Percentiles rank a stretch among this genome's conserved stretches.
Conservation (phyloP, 1,284 basidiomycete species). For the Thecaphora thlaspeos region DNA sequence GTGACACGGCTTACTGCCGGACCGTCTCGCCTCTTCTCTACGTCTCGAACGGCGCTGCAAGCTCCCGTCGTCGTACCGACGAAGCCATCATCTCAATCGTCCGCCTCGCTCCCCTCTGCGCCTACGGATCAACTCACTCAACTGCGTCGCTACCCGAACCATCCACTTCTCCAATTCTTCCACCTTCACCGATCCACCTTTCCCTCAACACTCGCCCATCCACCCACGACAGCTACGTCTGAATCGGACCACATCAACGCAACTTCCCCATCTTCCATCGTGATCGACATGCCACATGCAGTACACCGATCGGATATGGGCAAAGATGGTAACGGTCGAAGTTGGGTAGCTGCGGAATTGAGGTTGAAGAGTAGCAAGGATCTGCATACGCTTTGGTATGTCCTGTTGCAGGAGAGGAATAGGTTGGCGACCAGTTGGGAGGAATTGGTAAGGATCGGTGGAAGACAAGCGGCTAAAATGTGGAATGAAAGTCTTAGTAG, state of each 20-base stretch:
- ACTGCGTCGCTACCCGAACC: constrained; percentile 44
- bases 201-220: constrained; percentile 16
- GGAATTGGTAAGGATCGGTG: constrained; percentile 42
- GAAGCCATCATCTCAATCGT: constrained; percentile 29
- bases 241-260: too few relatives aligned
- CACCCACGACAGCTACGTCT: too few relatives aligned
- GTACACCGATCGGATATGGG: constrained; percentile 33
- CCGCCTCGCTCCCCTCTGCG: constrained; percentile 7
- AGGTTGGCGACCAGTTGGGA: constrained; percentile 47
- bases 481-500: constrained; percentile 33
- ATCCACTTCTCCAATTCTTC: constrained; percentile 54
- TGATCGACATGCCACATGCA: constrained; percentile 41
- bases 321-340: constrained; percentile 25
- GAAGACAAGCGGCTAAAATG: constrained; percentile 35
- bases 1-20: too few relatives aligned
- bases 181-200: constrained; percentile 18
- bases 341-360: constrained; percentile 52
- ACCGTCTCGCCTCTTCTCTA: too few relatives aligned
- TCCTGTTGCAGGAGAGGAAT: constrained; percentile 52
- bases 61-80: constrained; percentile 23
- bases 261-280: too few relatives aligned
- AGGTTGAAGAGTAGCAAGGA: constrained; percentile 49
- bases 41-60: constrained; percentile 10
- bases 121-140: constrained; percentile 24
- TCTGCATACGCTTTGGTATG: constrained; percentile 56